phyloP scores from a whole-genome alignment of 176 grass and related monocot species.

The Leersia perrieri region DNA sequence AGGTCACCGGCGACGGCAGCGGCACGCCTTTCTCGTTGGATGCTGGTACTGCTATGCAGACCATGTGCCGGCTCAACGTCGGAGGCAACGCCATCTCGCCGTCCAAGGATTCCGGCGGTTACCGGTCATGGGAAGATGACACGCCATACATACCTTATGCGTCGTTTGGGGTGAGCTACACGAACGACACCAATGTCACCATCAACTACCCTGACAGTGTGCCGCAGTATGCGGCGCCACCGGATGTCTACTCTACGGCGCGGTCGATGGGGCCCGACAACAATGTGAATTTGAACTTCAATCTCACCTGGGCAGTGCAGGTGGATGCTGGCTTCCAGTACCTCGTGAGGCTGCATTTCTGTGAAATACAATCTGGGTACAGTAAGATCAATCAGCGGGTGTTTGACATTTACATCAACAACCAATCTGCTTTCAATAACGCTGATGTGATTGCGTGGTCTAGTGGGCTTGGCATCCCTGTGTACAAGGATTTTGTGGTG shows the following conservation, averaged over 20 bases:
- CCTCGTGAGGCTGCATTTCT: conserved; percentile 86
- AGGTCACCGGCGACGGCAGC: conserved; percentile 37
- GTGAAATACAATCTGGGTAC: conserved; percentile 65
- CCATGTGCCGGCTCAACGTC: conserved; percentile 84
- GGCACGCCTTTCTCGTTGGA: conserved; percentile 31
- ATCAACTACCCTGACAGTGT: conserved; percentile 43
- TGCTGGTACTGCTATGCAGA: conserved; percentile 46
- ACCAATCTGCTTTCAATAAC: conserved; percentile 35
- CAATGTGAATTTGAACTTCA: conserved; percentile 56
- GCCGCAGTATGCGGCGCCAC: conserved; percentile 60
- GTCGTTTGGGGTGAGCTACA: conserved; percentile 49
- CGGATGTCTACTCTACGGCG: conserved; percentile 70
- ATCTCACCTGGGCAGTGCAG: conserved; percentile 72
- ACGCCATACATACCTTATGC: conserved; percentile 59
- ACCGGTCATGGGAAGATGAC: conserved; percentile 70
- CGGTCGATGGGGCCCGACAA: conserved; percentile 74
- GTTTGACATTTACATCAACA: conserved; percentile 76
- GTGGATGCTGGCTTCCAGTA: conserved; percentile 80
- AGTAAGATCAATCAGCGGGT: conserved; percentile 68
- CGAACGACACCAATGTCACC: conserved; percentile 57
- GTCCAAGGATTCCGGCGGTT: conserved; percentile 62
- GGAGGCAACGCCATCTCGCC: conserved; percentile 69
- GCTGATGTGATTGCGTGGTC: conserved; percentile 76
- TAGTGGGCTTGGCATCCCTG: conserved; percentile 40
- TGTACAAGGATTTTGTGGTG: conserved; percentile 62